These are phyloP conservation scores for Drosera capensis DNA, from an alignment of 148 eudicot genomes.

Conservation along the genomic window DNA sequence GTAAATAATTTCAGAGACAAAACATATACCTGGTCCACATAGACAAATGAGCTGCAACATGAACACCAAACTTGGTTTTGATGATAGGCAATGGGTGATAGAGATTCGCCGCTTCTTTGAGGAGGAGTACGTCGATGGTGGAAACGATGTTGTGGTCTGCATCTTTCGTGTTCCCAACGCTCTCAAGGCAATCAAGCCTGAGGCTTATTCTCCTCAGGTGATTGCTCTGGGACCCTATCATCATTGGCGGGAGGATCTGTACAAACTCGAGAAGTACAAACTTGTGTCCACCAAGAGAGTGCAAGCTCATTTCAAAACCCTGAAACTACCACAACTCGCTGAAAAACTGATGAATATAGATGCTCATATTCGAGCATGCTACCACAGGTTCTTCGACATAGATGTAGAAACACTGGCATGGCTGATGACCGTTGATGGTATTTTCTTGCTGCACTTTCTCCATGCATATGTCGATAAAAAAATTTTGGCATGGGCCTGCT, in stretches of 20 bases:
- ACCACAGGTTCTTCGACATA: constrained; percentile 16
- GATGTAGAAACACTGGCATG: constrained; percentile 18
- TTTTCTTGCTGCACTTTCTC: constrained; percentile 36
- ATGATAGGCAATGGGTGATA: constrained; percentile 8
- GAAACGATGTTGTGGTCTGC: constrained; percentile 11
- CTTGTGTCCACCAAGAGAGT: constrained; percentile 19
- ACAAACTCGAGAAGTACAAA: constrained; percentile 26
- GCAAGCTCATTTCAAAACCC: constrained; percentile 7
- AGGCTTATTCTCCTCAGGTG: constrained; percentile 25
- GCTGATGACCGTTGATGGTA: constrained; percentile 28
- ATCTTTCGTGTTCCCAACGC: constrained; percentile 16
- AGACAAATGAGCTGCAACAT: no score
- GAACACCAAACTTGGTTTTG: no score
- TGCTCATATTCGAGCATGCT: constrained; percentile 12
- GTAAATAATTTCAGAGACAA: no score
- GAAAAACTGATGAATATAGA: constrained; percentile 6
- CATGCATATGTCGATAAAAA: constrained; percentile 4
- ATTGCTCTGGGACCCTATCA: constrained; percentile 45
- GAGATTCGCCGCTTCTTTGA: constrained; percentile 9
- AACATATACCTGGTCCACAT: no score
- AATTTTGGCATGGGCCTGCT: not conserved
- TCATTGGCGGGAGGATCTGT: constrained; percentile 19
- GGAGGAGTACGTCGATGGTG: constrained; percentile 13
- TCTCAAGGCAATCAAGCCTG: constrained; percentile 12
- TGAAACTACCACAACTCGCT: constrained; percentile 5